A percentile compares a stretch with the other conserved stretches of the same genome.
Conservation (phyloP, 345 rosid species). For the Bruguiera parviflora region DNA sequence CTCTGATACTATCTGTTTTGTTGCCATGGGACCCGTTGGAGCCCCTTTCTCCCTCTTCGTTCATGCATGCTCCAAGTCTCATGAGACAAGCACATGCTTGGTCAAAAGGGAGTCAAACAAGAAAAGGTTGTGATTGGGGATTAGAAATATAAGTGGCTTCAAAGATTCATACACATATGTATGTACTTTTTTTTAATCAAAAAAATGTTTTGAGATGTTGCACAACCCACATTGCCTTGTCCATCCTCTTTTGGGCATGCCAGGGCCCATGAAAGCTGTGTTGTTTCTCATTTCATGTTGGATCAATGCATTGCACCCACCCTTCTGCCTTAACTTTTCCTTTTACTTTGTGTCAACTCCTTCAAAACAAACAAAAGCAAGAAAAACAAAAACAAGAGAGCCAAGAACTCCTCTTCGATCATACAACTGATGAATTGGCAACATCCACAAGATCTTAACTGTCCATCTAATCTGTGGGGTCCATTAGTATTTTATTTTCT, state of each 20-base stretch:
- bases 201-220: slow-evolving; percentile 25
- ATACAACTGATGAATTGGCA: slow-evolving; percentile 51
- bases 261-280: slow-evolving; percentile 70
- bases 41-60: slow-evolving; percentile 22
- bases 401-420: slow-evolving; percentile 35
- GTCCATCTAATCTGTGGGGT: slow-evolving; percentile 24
- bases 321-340: slow-evolving; percentile 21
- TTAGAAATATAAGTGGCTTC: slow-evolving; percentile 25
- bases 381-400: not conserved
- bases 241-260: slow-evolving; percentile 43
- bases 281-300: slow-evolving; percentile 33
- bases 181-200: not conserved
- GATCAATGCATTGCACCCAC: slow-evolving; percentile 56
- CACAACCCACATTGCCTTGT: slow-evolving; percentile 50
- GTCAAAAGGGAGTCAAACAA: slow-evolving; percentile 48
- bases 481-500: slow-evolving; percentile 15
- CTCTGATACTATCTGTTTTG: slow-evolving; percentile 30
- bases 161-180: slow-evolving; percentile 9
- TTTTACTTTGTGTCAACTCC: not conserved
- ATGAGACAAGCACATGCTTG: slow-evolving; percentile 30
- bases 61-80: slow-evolving; percentile 40
- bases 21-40: slow-evolving; percentile 27
- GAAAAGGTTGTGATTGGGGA: slow-evolving; percentile 23
- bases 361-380: slow-evolving; percentile 5
- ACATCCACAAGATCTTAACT: slow-evolving; percentile 39